Percentiles rank a stretch among this genome's conserved stretches.
Evolutionary conservation across 768 basidiomycete species (phyloP).

Genomic region (Hirschioporus abietinus): DNA sequence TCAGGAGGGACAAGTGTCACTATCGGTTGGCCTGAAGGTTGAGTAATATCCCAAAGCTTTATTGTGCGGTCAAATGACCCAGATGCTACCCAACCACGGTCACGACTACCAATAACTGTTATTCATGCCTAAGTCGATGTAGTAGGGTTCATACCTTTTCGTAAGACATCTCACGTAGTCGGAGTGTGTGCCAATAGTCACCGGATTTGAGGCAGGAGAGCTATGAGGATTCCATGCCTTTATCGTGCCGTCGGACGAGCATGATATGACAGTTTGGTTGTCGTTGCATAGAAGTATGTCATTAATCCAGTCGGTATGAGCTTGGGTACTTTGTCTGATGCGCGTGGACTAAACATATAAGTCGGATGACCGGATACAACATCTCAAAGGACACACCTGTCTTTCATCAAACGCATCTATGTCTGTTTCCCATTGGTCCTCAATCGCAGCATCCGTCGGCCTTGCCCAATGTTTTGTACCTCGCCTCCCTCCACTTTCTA

Average conservation of each 20-base stretch:
- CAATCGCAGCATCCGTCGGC: slow-evolving; percentile 43
- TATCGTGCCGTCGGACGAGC: slow-evolving; percentile 92
- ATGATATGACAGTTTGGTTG: slow-evolving; percentile 91
- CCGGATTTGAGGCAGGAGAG: slow-evolving; percentile 50
- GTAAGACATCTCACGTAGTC: slow-evolving; percentile 85
- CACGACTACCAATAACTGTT: slow-evolving; percentile 41
- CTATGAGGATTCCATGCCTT: slow-evolving; percentile 91
- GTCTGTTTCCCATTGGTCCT: slow-evolving; percentile 81
- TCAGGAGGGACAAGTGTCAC: slow-evolving; percentile 67
- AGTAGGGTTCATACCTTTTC: slow-evolving; percentile 47
- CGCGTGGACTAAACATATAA: slow-evolving; percentile 37
- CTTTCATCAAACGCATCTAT: slow-evolving; percentile 35
- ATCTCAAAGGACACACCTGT: slow-evolving; percentile 33
- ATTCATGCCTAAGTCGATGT: slow-evolving; percentile 45
- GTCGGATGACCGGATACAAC: slow-evolving; percentile 8
- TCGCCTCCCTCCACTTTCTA: slow-evolving; percentile 30
- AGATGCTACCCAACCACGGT: slow-evolving; percentile 84
- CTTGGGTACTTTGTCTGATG: slow-evolving; percentile 86
- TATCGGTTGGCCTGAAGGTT: slow-evolving; percentile 41
- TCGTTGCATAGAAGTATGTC: slow-evolving; percentile 88
- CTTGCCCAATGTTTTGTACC: slow-evolving; percentile 23
- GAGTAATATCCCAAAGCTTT: slow-evolving; percentile 83
- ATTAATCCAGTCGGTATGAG: slow-evolving; percentile 95
- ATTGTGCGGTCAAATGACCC: slow-evolving; percentile 94
- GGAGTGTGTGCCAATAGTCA: slow-evolving; percentile 64